These are phyloP conservation scores for Platanthera guangdongensis DNA, from an alignment of 106 monocot genomes.

Conservation along the genomic window DNA sequence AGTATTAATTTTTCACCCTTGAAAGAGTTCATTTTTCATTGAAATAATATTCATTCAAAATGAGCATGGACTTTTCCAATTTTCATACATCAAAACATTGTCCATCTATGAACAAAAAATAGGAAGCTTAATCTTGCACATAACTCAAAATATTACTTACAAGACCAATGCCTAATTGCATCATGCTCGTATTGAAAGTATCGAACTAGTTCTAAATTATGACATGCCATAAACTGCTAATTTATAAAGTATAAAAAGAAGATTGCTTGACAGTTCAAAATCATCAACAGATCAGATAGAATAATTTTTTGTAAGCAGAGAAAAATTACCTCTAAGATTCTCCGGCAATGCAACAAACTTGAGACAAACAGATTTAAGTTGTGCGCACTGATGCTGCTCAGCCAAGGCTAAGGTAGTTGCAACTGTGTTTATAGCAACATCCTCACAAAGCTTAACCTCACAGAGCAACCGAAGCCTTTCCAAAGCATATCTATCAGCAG, in stretches of 20 bases:
- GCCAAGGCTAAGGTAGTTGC: constrained; percentile 41
- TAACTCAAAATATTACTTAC: background rate
- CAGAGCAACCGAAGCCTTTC: constrained; percentile 44
- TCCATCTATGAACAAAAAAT: background rate
- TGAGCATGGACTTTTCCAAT: background rate
- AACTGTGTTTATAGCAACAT: constrained; percentile 30
- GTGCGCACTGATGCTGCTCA: constrained; percentile 39
- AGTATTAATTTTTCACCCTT: background rate
- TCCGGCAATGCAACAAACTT: constrained; percentile 23
- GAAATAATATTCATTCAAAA: background rate
- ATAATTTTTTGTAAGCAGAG: background rate
- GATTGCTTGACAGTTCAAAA: background rate
- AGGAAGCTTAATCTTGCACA: background rate
- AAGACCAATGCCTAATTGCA: too few relatives aligned
- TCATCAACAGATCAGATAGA: background rate
- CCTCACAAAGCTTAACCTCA: constrained; percentile 30
- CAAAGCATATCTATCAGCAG: constrained; percentile 41
- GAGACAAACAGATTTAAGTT: constrained; percentile 39
- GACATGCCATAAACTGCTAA: background rate
- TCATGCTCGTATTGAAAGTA: background rate
- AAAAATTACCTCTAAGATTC: constrained; percentile 19
- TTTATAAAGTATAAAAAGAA: background rate
- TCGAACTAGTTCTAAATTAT: background rate
- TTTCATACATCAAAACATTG: too few relatives aligned
- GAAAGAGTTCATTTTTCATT: background rate